Evolutionary conservation across 2,329 filamentous ascomycete species (phyloP).

Genomic region (Aspergillus sclerotialis): DNA sequence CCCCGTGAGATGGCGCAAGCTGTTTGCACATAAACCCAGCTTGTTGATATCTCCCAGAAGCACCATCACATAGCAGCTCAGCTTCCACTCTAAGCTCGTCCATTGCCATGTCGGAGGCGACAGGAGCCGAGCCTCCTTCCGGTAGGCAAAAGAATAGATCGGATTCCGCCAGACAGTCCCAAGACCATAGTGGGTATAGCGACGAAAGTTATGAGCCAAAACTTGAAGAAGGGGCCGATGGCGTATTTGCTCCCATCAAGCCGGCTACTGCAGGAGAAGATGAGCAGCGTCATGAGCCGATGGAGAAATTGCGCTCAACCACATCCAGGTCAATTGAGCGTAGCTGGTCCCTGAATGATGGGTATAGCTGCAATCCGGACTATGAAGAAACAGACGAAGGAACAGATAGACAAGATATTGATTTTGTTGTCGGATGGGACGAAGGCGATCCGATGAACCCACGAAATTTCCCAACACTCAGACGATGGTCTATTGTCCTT

Average conservation of each 20-base stretch:
- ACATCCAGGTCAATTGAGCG: slow-evolving; percentile 23
- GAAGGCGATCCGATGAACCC: slow-evolving; percentile 69
- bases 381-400: slow-evolving; percentile 13
- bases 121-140: too few species aligned
- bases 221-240: slow-evolving; percentile 7
- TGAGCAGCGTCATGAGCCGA: slow-evolving; percentile 4
- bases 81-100: too few species aligned
- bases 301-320: slow-evolving; percentile 16
- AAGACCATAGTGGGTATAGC: slow-evolving; percentile 5
- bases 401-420: slow-evolving; percentile 3
- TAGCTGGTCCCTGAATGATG: slow-evolving; percentile 31
- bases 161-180: slow-evolving; percentile 5
- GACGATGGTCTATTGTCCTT: slow-evolving; percentile 72
- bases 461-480: slow-evolving; percentile 55
- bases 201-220: slow-evolving; percentile 5
- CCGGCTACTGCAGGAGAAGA: slow-evolving; percentile 7
- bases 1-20: too few species aligned
- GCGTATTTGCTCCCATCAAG: slow-evolving; percentile 17
- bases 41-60: too few species aligned
- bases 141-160: too few species aligned
- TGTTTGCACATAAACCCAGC: too few species aligned
- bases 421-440: slow-evolving; percentile 68
- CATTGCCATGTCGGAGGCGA: too few species aligned
- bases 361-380: slow-evolving; percentile 19
- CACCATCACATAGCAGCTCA: too few species aligned